Evolutionary conservation across 495 filamentous ascomycete genomes (phyloP).

Genomic region (Sporormia fimetaria): DNA sequence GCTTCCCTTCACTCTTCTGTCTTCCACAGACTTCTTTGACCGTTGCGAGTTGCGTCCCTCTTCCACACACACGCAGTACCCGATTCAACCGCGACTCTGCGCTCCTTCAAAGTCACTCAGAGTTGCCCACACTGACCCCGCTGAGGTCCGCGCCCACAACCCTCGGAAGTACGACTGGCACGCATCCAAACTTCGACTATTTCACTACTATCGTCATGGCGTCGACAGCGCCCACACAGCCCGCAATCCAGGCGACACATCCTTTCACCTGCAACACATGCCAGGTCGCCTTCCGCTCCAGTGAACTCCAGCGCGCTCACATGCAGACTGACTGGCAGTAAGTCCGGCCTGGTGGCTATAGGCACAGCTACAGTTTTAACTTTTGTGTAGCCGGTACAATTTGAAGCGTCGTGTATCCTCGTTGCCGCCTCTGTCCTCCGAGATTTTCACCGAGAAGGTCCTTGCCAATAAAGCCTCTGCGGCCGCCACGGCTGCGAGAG

Average conservation of each 20-base stretch:
- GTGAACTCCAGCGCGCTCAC: conserved; percentile 84
- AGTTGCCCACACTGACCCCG: too few relatives aligned
- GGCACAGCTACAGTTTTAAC: background rate
- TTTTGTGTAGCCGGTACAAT: conserved; percentile 67
- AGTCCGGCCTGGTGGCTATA: conserved; percentile 30
- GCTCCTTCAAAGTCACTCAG: too few relatives aligned
- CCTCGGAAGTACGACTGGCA: too few relatives aligned
- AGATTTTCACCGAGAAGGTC: conserved; percentile 92
- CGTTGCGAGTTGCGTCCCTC: too few relatives aligned
- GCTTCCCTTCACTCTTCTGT: too few relatives aligned
- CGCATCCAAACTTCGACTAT: too few relatives aligned
- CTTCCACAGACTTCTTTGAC: too few relatives aligned
- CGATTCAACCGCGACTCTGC: too few relatives aligned
- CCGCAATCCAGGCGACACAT: conserved; percentile 41
- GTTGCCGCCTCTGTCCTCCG: conserved; percentile 81
- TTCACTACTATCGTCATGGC: conserved; percentile 4
- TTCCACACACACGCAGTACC: too few relatives aligned
- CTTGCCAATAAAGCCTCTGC: conserved; percentile 79
- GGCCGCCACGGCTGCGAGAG: conserved; percentile 73
- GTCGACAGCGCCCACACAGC: conserved; percentile 7
- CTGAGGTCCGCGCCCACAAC: too few relatives aligned
- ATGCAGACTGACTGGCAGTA: conserved; percentile 99
- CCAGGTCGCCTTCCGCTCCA: conserved; percentile 87
- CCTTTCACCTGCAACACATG: conserved; percentile 98
- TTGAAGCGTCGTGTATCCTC: conserved; percentile 90